A percentile compares a stretch with the other conserved stretches of the same genome.
These are phyloP conservation scores for Pythium pyrilobum DNA, from an alignment of 352 stramenopile species.

Conservation along the genomic window DNA sequence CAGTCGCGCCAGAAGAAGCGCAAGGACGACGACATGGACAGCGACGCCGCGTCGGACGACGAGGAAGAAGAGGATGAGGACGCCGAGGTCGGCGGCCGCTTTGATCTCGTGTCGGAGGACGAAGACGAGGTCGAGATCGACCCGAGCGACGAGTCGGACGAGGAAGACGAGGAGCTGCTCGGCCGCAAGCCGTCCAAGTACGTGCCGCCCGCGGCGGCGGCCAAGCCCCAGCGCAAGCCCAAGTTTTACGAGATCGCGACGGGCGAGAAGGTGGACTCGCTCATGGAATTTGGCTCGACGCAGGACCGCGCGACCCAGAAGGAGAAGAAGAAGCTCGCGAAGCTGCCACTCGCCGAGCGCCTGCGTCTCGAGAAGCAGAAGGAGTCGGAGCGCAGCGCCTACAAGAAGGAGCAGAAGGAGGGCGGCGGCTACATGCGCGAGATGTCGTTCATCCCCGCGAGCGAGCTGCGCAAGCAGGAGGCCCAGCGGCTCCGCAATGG, in stretches of 20 bases:
- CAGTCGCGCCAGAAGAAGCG: constrained; percentile 52
- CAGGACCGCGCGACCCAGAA: constrained; percentile 62
- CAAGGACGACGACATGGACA: constrained; percentile 91
- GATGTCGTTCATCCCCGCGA: constrained; percentile 74
- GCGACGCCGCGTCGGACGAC: constrained; percentile 70
- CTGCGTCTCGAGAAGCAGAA: constrained; percentile 66
- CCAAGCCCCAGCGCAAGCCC: constrained; percentile 31
- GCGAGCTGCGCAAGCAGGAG: constrained; percentile 52
- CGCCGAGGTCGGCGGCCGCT: constrained; percentile 42
- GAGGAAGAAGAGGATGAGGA: constrained; percentile 51
- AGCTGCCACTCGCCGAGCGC: constrained; percentile 74
- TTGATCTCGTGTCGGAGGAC: constrained; percentile 64
- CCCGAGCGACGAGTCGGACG: constrained; percentile 65
- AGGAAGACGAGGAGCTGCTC: constrained; percentile 36
- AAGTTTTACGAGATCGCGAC: constrained; percentile 87
- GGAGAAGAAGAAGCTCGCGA: constrained; percentile 73
- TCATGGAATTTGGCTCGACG: constrained; percentile 72
- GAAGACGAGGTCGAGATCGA: constrained; percentile 50
- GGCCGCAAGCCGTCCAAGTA: constrained; percentile 17
- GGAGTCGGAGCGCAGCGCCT: constrained; percentile 70
- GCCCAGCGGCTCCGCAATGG: constrained; percentile 9
- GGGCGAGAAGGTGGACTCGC: constrained; percentile 74
- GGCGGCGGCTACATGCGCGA: constrained; percentile 77
- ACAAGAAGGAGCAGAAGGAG: constrained; percentile 78
- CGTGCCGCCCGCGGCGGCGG: background rate